Evolutionary conservation across 1,139 yeast genomes (phyloP).

Genomic region (Meyerozyma sp.): DNA sequence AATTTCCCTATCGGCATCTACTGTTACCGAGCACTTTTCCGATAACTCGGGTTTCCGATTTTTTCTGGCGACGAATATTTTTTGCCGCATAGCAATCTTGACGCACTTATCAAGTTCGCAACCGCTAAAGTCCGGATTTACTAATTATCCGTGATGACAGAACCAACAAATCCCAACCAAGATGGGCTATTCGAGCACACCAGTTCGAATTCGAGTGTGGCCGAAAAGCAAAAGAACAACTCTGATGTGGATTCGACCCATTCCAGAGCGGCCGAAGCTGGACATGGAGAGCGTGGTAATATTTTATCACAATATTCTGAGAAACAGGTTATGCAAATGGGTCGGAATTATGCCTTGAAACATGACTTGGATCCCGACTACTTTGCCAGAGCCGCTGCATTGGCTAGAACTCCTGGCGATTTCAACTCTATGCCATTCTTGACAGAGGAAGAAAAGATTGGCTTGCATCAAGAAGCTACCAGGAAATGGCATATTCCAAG

Average conservation of each 20-base stretch:
- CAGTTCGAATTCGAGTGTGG: conserved; percentile 17
- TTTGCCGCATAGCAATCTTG: not conserved
- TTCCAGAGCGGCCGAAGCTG: conserved; percentile 18
- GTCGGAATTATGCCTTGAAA: conserved; percentile 59
- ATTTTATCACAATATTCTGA: conserved; percentile 60
- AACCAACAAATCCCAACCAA: not conserved
- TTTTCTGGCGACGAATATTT: not conserved
- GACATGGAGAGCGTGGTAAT: conserved; percentile 37
- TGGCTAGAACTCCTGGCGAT: conserved; percentile 62
- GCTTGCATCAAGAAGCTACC: conserved; percentile 51
- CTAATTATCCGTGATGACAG: not conserved
- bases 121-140: too few relatives aligned
- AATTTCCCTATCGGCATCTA: too few relatives aligned
- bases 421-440: conserved; percentile 56
- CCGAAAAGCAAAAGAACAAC: conserved; percentile 12
- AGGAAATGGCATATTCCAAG: conserved; percentile 63
- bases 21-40: too few relatives aligned
- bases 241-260: conserved; percentile 22
- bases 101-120: not conserved
- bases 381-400: conserved; percentile 70
- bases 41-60: too few relatives aligned
- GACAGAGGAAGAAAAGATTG: conserved; percentile 53
- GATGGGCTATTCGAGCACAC: conserved; percentile 18
- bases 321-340: conserved; percentile 66
- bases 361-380: conserved; percentile 60